Conservation (phyloP, 192 early-diverging fungal species). For the Haplosporangium gracile region DNA sequence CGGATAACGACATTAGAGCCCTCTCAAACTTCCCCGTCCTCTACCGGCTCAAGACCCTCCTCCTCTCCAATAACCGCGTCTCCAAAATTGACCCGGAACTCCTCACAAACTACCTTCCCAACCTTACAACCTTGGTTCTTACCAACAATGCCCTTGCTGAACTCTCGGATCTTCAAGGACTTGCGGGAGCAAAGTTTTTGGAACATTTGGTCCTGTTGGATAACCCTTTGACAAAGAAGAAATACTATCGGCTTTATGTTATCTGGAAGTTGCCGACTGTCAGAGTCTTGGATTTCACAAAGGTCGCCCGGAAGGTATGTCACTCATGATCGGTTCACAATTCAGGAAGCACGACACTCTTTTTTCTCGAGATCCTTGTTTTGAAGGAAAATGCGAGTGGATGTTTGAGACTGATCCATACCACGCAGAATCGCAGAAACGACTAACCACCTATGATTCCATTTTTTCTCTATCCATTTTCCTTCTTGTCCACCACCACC, state of each 20-base stretch:
- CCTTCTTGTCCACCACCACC: not conserved
- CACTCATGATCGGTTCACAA: not conserved
- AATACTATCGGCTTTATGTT: conserved; percentile 87
- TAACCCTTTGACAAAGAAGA: conserved; percentile 88
- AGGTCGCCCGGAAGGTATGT: conserved; percentile 76
- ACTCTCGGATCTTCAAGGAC: conserved; percentile 87
- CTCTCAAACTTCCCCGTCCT: conserved; percentile 93
- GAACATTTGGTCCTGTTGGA: conserved; percentile 83
- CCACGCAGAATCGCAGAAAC: not conserved
- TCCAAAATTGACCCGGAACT: conserved; percentile 75
- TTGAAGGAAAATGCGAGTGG: too few species aligned
- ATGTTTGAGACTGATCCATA: too few species aligned
- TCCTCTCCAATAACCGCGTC: conserved; percentile 93
- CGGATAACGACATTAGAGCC: conserved; percentile 89
- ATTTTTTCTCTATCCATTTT: not conserved
- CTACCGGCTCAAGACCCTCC: conserved; percentile 77
- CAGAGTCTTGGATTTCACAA: conserved; percentile 89
- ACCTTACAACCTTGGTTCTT: conserved; percentile 84
- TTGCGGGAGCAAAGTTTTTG: conserved; percentile 62
- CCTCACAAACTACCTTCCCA: conserved; percentile 76
- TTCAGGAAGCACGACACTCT: not conserved
- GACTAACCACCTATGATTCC: not conserved
- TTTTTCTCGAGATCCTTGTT: not conserved
- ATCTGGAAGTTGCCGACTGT: conserved; percentile 85
- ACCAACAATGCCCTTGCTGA: conserved; percentile 90